Conservation (phyloP, 306 rosid genomes). For the Vigna unguiculata region DNA sequence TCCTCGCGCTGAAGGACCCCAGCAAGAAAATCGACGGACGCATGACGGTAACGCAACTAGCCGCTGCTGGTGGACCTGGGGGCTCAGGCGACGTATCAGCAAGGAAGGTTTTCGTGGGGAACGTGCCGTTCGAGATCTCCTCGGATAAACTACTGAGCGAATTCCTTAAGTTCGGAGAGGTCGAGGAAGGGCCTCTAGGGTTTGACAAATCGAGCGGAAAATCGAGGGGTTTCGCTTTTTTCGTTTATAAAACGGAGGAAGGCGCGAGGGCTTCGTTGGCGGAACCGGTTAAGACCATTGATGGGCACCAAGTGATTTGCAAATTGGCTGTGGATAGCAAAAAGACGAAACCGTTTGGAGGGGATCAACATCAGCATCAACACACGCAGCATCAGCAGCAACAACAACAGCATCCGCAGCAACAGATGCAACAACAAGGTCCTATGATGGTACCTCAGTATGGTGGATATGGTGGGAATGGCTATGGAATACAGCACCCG, state of each 20-base stretch:
- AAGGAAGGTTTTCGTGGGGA: constrained; percentile 85
- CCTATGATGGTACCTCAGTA: constrained; percentile 55
- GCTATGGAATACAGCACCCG: constrained; percentile 55
- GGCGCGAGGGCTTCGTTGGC: constrained; percentile 80
- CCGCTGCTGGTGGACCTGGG: constrained; percentile 65
- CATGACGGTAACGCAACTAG: constrained; percentile 87
- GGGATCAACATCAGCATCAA: constrained; percentile 37
- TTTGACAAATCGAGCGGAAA: constrained; percentile 89
- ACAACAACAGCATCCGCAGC: constrained; percentile 32
- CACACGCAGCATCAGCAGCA: constrained; percentile 26
- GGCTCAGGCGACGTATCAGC: constrained; percentile 25
- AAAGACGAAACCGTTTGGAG: constrained; percentile 63
- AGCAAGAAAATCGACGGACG: constrained; percentile 94
- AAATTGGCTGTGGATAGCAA: constrained; percentile 65
- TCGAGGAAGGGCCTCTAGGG: constrained; percentile 95
- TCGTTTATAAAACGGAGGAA: constrained; percentile 78
- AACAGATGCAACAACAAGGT: constrained; percentile 51
- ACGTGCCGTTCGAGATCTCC: constrained; percentile 79
- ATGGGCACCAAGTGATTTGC: constrained; percentile 78
- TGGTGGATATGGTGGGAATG: constrained; percentile 60
- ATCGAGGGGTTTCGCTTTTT: constrained; percentile 80
- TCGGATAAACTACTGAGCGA: constrained; percentile 71
- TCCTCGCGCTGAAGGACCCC: constrained; percentile 80
- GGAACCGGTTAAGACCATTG: constrained; percentile 73
- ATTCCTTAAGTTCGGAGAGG: constrained; percentile 73